These are phyloP conservation scores for Penicillium simplicissimum DNA, from an alignment of 495 filamentous ascomycete species.

Conservation along the genomic window DNA sequence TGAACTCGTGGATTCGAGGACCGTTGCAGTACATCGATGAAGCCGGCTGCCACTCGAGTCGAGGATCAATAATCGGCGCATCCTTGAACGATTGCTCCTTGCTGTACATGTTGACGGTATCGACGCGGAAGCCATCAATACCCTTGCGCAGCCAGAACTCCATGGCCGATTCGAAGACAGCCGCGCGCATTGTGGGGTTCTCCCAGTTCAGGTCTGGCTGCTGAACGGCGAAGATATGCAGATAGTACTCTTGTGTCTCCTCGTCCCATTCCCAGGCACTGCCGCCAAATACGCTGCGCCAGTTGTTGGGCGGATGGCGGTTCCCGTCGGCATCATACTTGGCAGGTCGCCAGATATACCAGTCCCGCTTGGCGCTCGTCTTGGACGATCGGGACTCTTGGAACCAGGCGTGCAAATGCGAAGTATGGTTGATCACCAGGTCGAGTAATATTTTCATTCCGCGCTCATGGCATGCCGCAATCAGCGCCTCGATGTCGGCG, in stretches of 20 bases:
- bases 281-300: slow-evolving; percentile 54
- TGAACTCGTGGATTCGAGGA: slow-evolving; percentile 57
- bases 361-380: slow-evolving; percentile 52
- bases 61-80: slow-evolving; percentile 40
- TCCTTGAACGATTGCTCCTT: slow-evolving; percentile 48
- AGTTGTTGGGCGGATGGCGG: slow-evolving; percentile 60
- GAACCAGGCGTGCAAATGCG: slow-evolving; percentile 60
- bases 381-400: slow-evolving; percentile 49
- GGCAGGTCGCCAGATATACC: slow-evolving; percentile 61
- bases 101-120: slow-evolving; percentile 57
- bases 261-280: slow-evolving; percentile 58
- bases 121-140: slow-evolving; percentile 56
- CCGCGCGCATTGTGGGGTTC: slow-evolving; percentile 46
- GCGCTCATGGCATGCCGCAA: slow-evolving; percentile 48
- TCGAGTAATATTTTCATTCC: slow-evolving; percentile 58
- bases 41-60: slow-evolving; percentile 45
- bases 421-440: slow-evolving; percentile 62
- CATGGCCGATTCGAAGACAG: slow-evolving; percentile 50
- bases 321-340: slow-evolving; percentile 50
- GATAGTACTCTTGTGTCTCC: slow-evolving; percentile 52
- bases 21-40: slow-evolving; percentile 55
- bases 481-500: slow-evolving; percentile 54
- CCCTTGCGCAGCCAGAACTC: slow-evolving; percentile 56
- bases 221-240: slow-evolving; percentile 51
- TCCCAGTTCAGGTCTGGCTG: slow-evolving; percentile 62